These are phyloP conservation scores for Silene noctiflora DNA, from an alignment of 179 eudicot species.

Conservation along the genomic window DNA sequence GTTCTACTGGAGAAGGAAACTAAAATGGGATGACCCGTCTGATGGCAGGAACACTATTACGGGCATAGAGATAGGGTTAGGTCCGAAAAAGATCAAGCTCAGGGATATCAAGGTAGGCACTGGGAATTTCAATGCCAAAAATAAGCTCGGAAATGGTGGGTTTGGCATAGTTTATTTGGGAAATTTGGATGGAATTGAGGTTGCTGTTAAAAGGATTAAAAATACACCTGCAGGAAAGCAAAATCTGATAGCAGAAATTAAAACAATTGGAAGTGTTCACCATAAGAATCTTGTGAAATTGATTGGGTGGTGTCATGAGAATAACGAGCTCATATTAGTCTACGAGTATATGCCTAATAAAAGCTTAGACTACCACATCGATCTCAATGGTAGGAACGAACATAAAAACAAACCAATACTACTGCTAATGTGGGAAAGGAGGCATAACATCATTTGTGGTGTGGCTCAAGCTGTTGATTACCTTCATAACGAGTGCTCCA, in stretches of 20 bases:
- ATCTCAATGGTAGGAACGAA: conserved; percentile 3
- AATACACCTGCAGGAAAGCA: conserved; percentile 46
- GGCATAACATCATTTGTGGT: conserved; percentile 34
- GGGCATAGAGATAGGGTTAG: conserved; percentile 26
- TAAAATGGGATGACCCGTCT: neutral
- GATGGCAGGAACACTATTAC: conserved; percentile 10
- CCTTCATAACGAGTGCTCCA: conserved; percentile 36
- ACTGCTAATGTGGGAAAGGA: conserved; percentile 32
- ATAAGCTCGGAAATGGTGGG: conserved; percentile 55
- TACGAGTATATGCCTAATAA: conserved; percentile 55
- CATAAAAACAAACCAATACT: neutral
- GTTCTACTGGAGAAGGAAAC: conserved; percentile 25
- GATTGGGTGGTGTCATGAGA: conserved; percentile 51
- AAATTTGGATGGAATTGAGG: conserved; percentile 30
- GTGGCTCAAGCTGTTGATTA: conserved; percentile 40
- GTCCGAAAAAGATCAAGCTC: conserved; percentile 32
- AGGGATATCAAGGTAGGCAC: conserved; percentile 39
- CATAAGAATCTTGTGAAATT: conserved; percentile 54
- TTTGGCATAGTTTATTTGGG: conserved; percentile 56
- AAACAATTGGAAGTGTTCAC: conserved; percentile 55
- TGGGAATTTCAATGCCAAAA: conserved; percentile 28
- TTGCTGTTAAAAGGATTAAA: conserved; percentile 48
- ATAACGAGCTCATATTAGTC: conserved; percentile 41
- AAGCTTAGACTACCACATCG: conserved; percentile 47
- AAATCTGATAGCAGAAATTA: conserved; percentile 51